Percentiles rank a stretch among this genome's conserved stretches.
These are phyloP conservation scores for Thraustochytrium striatum DNA, from an alignment of 352 stramenopile species.

Conservation along the genomic window DNA sequence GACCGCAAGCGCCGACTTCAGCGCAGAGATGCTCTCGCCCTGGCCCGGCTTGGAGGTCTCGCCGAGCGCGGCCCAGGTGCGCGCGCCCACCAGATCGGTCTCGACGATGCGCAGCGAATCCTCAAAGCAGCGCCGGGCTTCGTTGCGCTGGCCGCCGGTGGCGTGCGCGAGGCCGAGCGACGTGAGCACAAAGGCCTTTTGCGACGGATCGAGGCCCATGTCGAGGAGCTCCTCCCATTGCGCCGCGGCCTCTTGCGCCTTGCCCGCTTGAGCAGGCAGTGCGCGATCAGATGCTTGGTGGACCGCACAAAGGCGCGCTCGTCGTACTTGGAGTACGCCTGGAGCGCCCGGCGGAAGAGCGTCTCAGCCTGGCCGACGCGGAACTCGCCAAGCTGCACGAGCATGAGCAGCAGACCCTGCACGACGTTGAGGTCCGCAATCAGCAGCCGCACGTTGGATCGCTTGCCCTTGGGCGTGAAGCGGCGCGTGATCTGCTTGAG, in stretches of 20 bases:
- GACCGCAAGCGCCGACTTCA: not conserved
- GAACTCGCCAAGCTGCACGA: slow-evolving; percentile 29
- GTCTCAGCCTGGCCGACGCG: not conserved
- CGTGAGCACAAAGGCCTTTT: not conserved
- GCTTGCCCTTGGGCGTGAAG: slow-evolving; percentile 30
- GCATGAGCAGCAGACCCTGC: slow-evolving; percentile 39
- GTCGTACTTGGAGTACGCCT: not conserved
- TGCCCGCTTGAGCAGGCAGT: not conserved
- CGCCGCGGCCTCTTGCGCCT: not conserved
- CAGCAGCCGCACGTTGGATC: not conserved
- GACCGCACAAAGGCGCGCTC: not conserved
- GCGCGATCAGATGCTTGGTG: not conserved
- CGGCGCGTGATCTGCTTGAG: slow-evolving; percentile 6
- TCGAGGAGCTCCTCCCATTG: not conserved
- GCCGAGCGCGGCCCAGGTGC: not conserved
- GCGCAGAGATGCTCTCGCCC: not conserved
- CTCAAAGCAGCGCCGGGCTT: not conserved
- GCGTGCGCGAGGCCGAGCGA: not conserved
- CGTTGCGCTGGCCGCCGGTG: not conserved
- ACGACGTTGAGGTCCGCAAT: slow-evolving; percentile 14
- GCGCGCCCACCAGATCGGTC: not conserved
- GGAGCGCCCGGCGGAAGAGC: not conserved
- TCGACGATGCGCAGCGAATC: not conserved
- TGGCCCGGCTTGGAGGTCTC: not conserved
- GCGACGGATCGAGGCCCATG: not conserved